Conservation (phyloP, 1,284 basidiomycete species). For the Papiliotrema fonsecae region DNA sequence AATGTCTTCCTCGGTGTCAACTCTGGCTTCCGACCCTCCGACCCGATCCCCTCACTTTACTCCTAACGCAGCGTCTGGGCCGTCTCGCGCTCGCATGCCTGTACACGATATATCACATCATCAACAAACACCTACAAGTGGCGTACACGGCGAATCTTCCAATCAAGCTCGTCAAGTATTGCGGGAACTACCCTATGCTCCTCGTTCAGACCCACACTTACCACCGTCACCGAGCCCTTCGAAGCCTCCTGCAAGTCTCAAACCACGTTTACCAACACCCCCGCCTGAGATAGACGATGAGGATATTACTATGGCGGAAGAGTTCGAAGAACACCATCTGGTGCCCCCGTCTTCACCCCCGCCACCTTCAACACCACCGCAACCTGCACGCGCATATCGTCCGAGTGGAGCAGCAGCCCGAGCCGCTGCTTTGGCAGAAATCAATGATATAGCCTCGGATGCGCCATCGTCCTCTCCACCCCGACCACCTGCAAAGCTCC, state of each 20-base stretch:
- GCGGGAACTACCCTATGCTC: too few species aligned
- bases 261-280: conserved; percentile 6
- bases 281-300: conserved; percentile 22
- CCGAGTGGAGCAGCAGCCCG: background rate
- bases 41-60: conserved; percentile 2
- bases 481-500: background rate
- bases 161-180: too few species aligned
- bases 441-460: conserved; percentile 19
- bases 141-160: background rate
- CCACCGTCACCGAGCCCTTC: background rate
- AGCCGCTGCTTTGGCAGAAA: conserved; percentile 21
- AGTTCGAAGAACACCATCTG: conserved; percentile 2
- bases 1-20: conserved; percentile 4
- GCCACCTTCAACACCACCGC: background rate
- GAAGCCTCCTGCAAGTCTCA: too few species aligned
- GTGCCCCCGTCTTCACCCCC: conserved; percentile 24
- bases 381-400: background rate
- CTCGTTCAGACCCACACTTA: background rate
- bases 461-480: conserved; percentile 31
- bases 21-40: conserved; percentile 2
- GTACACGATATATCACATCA: background rate
- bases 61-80: conserved; percentile 4
- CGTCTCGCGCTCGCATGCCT: background rate
- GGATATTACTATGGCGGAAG: conserved; percentile 28
- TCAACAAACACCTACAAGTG: background rate